phyloP scores from a whole-genome alignment of 306 rosid genomes.

The Oxytropis ochrocephala region DNA sequence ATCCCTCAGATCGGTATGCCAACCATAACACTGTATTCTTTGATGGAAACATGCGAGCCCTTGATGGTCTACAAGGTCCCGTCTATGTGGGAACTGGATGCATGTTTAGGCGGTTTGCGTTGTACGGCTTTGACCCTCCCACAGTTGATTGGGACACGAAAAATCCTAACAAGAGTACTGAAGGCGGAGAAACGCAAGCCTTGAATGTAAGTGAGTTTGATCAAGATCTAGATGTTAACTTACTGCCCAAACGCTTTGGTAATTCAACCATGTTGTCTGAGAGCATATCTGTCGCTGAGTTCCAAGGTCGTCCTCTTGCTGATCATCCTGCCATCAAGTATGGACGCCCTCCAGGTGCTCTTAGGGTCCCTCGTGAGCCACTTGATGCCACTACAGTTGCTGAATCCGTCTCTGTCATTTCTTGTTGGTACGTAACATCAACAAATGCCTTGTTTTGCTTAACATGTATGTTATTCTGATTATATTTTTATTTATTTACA shows the following conservation, averaged over 20 bases:
- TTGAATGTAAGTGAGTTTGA: conserved; percentile 52
- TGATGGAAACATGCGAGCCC: conserved; percentile 56
- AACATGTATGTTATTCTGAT: too few species aligned
- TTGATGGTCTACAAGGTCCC: conserved; percentile 67
- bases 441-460: too few species aligned
- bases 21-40: conserved; percentile 51
- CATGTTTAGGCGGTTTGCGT: conserved; percentile 79
- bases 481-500: too few species aligned
- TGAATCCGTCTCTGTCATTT: conserved; percentile 74
- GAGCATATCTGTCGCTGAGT: conserved; percentile 60
- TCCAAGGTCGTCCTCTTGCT: conserved; percentile 76
- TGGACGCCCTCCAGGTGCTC: conserved; percentile 69
- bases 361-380: conserved; percentile 70
- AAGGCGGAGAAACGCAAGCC: conserved; percentile 28
- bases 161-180: not conserved
- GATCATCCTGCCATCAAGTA: conserved; percentile 68
- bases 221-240: conserved; percentile 53
- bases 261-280: conserved; percentile 64
- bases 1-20: conserved; percentile 54
- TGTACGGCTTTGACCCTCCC: conserved; percentile 86
- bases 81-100: conserved; percentile 88
- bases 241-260: conserved; percentile 77
- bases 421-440: conserved; percentile 61
- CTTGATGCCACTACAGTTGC: conserved; percentile 76
- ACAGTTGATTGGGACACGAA: conserved; percentile 23